Base-by-base conservation (phyloP, 495 filamentous ascomycete genomes). In the Evernia prunastri region DNA sequence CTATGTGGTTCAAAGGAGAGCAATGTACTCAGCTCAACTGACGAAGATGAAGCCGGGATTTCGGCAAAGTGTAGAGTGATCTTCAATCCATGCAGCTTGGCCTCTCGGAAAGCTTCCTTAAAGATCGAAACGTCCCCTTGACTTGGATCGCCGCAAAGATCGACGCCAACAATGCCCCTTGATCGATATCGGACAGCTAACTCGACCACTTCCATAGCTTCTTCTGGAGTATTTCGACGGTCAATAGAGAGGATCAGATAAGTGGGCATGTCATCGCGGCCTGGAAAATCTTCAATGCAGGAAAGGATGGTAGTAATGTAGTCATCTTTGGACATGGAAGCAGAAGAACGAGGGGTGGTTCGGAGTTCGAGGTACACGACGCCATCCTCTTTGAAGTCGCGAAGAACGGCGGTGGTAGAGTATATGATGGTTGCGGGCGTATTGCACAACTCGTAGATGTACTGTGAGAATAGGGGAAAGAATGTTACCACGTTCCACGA, bases 41-140 rank as follows among this genome's bases (percentile, higher is more conserved):
- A 76, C 6, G 78, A 74, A 0, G 77, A 79, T 9, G 82, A 84
- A 12, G 72, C 71, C 18, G 77, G 73, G 1, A 81, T 79, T 72
- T 95, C 91, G 15, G 86, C 90, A 68, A 94, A 94, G 73, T 96
- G 91, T 47, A 94, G 71, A 2, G 90, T 92, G 18, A 91, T 71
- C 3, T 79, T 78, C 27, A 94, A 72, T 0, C 80, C 81, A 33
- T 76, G 65, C 0, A 71, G 65, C 63, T 80, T 78, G 9, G 88
- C 89, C 37, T 74, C 72, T 1, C 69, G 67, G 59, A 93, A 87
- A 2, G 84, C 80, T 11, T 78, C 77, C 4, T 74, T 68, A 68
- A 87, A 88, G 2, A 78, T 69, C 0, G 77, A 73, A 56, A 90
- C 78, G 37, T 86, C 80, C 17, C 85, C 84, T 62, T 79, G 80